Base-by-base conservation (phyloP, 495 filamentous ascomycete genomes). In the Hypoxylon rickii region DNA sequence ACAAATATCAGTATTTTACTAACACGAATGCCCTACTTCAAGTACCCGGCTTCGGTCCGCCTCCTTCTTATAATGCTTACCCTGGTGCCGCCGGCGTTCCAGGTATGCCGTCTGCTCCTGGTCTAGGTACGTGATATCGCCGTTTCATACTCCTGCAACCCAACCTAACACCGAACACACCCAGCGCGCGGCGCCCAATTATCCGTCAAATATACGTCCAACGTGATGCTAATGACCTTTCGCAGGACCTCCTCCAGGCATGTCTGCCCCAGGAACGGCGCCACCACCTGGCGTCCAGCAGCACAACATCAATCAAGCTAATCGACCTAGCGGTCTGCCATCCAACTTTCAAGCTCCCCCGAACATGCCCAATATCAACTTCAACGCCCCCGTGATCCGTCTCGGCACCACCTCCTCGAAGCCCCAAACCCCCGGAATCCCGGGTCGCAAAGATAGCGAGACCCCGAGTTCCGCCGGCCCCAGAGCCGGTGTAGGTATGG, bases 291-390 rank as follows among this genome's bases (percentile, higher is more conserved):
- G 89, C 71, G 85, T 95, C 71, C 86, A 89, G 64, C 88, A 87
- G 75, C 76, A 83, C 49, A 89, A 82, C 71, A 70, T 71, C 65
- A 71, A 73, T 66, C 86, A 87, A 77, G 77, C 81, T 73, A 86
- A 85, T 70, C 85, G 89, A 75, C 89, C 88, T 61, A 86, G 82
- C 55, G 87, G 87, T 58, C 86, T 95, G 58, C 89, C 89, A 49
- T 76, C 87, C 22, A 88, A 86, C 69, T 97, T 97, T 70, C 91
- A 96, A 77, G 84, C 90, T 17, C 93, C 92, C 17, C 76, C 90
- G 36, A 96, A 94, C 67, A 87, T 97, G 79, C 92, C 94, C 7
- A 94, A 96, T 71, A 96, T 98, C 76, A 97, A 99, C 75, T 96
- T 97, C 74, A 94, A 88, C 68, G 95, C 94, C 15, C 92, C 95